Evolutionary conservation across 345 rosid genomes (phyloP), one percentile per base, ranked within the genome.

Genomic region (Ceriops tagal): DNA sequence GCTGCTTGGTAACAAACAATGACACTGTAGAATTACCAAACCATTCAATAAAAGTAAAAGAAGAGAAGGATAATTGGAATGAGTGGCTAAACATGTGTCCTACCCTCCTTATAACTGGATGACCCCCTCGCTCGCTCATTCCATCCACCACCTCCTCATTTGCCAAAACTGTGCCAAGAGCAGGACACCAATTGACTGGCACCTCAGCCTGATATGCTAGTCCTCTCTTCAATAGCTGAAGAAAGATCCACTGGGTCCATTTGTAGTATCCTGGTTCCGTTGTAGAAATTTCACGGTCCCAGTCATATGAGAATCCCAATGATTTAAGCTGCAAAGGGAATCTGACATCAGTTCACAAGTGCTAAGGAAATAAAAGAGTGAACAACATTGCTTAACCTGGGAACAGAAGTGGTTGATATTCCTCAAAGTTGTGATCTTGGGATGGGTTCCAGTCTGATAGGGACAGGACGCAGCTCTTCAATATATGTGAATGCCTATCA

Each of bases 171-270:
- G 98, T 93, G 35, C 98, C 96, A 80, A 93, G 98, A 71, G 95
- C 98, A 59, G 98, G 98, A 69, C 98, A 93, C 98, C 98, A 93
- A 69, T 91, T 93, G 66, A 93, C 97, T 1, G 97, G 96, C 64
- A 91, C 98, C 84, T 91, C 98, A 77, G 98, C 97, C 98, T 93
- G 98, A 83, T 91, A 93, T 62, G 97, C 98, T 78, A 93, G 84
- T 79, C 98, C 98, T 83, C 95, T 85, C 89, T 88, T 91, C 72
- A 89, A 78, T 70, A 93, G 79, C 81, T 91, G 98, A 77, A 93
- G 98, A 83, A 91, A 93, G 57, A 93, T 89, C 98, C 98, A 93
- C 18, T 91, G 98, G 32, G 98, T 93, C 97, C 98, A 93, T 73
- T 88, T 91, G 73, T 91, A 91, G 63, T 88, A 91, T 55, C 86